A percentile compares a stretch with the other conserved stretches of the same genome.
Evolutionary conservation across 257 asterid genomes (phyloP).

Genomic region (Verbascum thapsus): DNA sequence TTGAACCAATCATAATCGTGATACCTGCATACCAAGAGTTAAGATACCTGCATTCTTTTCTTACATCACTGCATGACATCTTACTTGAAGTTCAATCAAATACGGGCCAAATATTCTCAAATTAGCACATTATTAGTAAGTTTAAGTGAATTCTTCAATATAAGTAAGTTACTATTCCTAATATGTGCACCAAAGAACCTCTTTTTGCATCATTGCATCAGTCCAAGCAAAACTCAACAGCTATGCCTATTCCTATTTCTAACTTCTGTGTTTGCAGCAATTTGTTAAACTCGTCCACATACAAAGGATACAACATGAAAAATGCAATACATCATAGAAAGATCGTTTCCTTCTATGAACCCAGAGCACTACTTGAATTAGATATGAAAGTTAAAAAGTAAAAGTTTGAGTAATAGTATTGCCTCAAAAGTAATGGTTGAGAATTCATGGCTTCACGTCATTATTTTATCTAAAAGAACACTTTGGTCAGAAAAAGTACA

Average conservation of each 20-base stretch:
- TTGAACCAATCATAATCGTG: slow-evolving; percentile 8
- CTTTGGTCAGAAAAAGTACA: too few species aligned
- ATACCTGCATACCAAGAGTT: not conserved
- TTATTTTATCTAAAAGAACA: too few species aligned
- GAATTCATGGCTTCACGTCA: too few species aligned
- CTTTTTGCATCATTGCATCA: not conserved
- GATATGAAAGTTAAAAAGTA: too few species aligned
- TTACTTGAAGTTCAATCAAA: slow-evolving; percentile 1
- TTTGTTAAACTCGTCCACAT: too few species aligned
- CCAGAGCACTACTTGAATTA: too few species aligned
- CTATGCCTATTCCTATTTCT: not conserved
- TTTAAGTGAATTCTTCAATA: not conserved
- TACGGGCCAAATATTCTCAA: not conserved
- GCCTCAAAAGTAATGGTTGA: too few species aligned
- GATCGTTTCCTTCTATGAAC: too few species aligned
- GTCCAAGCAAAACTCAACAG: too few species aligned
- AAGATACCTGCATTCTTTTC: slow-evolving; percentile 1
- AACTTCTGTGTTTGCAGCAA: not conserved
- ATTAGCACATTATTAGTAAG: not conserved
- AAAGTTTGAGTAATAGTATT: too few species aligned
- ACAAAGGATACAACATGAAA: too few species aligned
- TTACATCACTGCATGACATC: not conserved
- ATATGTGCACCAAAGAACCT: slow-evolving; percentile 6
- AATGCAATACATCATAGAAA: too few species aligned
- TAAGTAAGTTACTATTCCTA: slow-evolving; percentile 13